Percentiles rank a stretch among this genome's conserved stretches.
These are phyloP conservation scores for Pyrus bretschneideri DNA, from an alignment of 306 rosid species.

Conservation along the genomic window DNA sequence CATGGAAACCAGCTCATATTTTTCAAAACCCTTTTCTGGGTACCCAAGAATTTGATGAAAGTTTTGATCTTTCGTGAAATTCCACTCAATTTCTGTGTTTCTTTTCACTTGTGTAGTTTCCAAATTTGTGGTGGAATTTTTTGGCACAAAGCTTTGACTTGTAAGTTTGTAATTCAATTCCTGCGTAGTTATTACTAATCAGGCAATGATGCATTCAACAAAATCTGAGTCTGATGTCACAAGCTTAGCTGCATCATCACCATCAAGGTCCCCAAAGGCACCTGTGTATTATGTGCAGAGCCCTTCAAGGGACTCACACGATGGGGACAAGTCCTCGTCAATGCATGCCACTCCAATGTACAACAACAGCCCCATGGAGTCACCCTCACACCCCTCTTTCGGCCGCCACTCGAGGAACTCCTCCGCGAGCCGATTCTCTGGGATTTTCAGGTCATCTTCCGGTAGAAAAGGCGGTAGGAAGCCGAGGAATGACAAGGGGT, in stretches of 20 bases:
- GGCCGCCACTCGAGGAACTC: constrained; percentile 96
- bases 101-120: not conserved
- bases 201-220: constrained; percentile 43
- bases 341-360: constrained; percentile 87
- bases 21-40: not conserved
- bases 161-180: not conserved
- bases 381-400: constrained; percentile 90
- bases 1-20: not conserved
- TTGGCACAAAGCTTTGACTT: not conserved
- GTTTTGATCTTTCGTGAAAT: not conserved
- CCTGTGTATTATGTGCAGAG: constrained; percentile 81
- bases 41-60: not conserved
- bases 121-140: not conserved
- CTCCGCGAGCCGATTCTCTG: constrained; percentile 75
- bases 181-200: too few species aligned
- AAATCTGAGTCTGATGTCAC: constrained; percentile 90
- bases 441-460: constrained; percentile 83
- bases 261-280: constrained; percentile 84
- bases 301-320: constrained; percentile 90
- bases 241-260: constrained; percentile 87
- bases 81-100: not conserved
- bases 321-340: constrained; percentile 87
- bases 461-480: constrained; percentile 65
- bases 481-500: constrained; percentile 71
- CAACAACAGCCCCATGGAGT: constrained; percentile 86